Conservation (phyloP, 1,284 basidiomycete species). For the Moesziomyces parantarcticus region DNA sequence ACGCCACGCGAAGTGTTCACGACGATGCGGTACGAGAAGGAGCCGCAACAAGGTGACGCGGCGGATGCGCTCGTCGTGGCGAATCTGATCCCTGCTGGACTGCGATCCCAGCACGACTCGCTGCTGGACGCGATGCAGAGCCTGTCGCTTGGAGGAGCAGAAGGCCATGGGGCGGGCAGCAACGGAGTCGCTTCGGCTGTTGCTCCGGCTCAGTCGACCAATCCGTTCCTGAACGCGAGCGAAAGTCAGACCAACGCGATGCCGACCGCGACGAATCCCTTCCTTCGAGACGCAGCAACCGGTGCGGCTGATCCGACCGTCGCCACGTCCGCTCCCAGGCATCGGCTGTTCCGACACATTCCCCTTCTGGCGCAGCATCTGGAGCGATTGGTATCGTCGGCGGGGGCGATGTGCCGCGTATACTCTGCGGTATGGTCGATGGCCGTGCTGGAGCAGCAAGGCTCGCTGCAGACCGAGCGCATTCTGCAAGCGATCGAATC, state of each 20-base stretch:
- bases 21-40: constrained; percentile 41
- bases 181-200: not conserved
- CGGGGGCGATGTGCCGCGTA: constrained; percentile 43
- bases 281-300: constrained; percentile 12
- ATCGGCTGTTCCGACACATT: constrained; percentile 37
- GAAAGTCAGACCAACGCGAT: constrained; percentile 2
- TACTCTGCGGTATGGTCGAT: constrained; percentile 37
- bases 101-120: constrained; percentile 10
- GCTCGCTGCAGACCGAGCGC: constrained; percentile 15
- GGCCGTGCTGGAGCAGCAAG: constrained; percentile 24
- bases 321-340: not conserved
- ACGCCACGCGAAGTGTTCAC: constrained; percentile 47
- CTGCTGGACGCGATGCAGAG: constrained; percentile 13
- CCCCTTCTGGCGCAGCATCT: constrained; percentile 34
- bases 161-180: too few relatives aligned
- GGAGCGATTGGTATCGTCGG: constrained; percentile 30
- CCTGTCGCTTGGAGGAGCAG: constrained; percentile 3
- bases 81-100: constrained; percentile 17
- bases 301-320: constrained; percentile 1
- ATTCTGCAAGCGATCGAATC: constrained; percentile 38
- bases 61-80: constrained; percentile 30
- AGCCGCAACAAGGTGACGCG: not conserved
- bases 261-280: constrained; percentile 21
- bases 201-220: constrained; percentile 14
- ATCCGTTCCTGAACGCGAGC: constrained; percentile 22